Evolutionary conservation across 345 rosid species (phyloP), one percentile per base, ranked within the genome.

Genomic region (Clarkia xantiana): DNA sequence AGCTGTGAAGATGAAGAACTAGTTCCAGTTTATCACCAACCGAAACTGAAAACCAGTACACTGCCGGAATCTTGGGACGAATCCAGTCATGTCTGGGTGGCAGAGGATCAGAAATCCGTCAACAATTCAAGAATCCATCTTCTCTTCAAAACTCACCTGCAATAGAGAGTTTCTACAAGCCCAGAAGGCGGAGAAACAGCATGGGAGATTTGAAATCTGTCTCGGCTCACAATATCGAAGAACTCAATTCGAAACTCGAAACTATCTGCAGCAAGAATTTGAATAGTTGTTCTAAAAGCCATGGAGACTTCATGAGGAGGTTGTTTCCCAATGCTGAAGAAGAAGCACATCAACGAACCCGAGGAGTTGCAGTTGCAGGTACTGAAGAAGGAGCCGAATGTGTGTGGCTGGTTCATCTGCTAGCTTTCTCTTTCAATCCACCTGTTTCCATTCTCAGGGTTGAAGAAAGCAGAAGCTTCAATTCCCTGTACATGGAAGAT

Each of bases 341-440:
- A 63, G 70, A 86, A 86, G 61, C 70, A 79, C 23, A 86, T 78
- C 78, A 59, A 49, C 2, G 82, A 73, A 56, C 44, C 49, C 72
- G 38, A 75, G 79, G 43, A 61, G 16, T 23, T 79, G n/a, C n/a
- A n/a, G n/a, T n/a, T n/a, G 14, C 94, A 90, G 45, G 60, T 78
- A 57, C 52, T 91, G 63, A 91, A 71, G 79, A 83, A 78, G 38
- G 85, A 79, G 53, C 56, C 86, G 60, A 91, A 54, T 91, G 96
- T 65, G 75, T 91, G 18, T 84, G 98, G 96, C 58, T 91, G 64
- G 85, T 91, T 65, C 98, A 91, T 69, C 73, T 86, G 67, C 89
- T 86, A 22, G 94, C 98, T 2, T 91, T 86, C 66, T 91, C 98
- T 49, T 86, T 91, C 69, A 67, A 55, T 59, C 94, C 96, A 10